Percentiles rank a stretch among this genome's conserved stretches.
Conservation (phyloP, 2,329 filamentous ascomycete genomes). For the Trichoderma sp. region DNA sequence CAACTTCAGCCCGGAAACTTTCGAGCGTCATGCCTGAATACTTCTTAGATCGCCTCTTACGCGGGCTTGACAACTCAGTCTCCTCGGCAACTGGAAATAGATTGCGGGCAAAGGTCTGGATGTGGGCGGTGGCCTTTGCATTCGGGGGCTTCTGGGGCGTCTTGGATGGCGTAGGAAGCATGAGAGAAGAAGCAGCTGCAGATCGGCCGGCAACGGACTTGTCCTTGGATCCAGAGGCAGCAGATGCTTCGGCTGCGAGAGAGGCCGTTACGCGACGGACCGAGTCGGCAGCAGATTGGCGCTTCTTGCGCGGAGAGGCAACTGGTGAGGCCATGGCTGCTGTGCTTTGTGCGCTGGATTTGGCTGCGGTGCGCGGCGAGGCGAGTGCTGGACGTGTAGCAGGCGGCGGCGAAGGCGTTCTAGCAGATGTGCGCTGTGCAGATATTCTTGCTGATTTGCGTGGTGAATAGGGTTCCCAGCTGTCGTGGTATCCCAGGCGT, state of each 20-base stretch:
- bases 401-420: constrained; percentile 55
- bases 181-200: constrained; percentile 43
- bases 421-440: constrained; percentile 49
- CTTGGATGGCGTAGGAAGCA: constrained; percentile 77
- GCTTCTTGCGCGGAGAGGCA: constrained; percentile 52
- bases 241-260: constrained; percentile 46
- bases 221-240: constrained; percentile 39
- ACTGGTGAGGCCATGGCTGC: constrained; percentile 43
- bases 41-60: constrained; percentile 57
- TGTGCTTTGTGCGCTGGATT: constrained; percentile 30
- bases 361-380: constrained; percentile 36
- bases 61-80: constrained; percentile 58
- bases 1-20: constrained; percentile 58
- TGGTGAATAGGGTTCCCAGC: constrained; percentile 70
- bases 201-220: constrained; percentile 26
- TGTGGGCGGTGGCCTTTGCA: constrained; percentile 49
- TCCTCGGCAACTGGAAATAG: constrained; percentile 58
- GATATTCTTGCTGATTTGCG: constrained; percentile 67
- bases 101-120: constrained; percentile 57
- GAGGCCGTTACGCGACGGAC: constrained; percentile 47
- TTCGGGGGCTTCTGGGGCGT: constrained; percentile 66
- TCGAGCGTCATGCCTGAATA: constrained; percentile 54
- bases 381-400: constrained; percentile 33
- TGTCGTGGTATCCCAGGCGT: constrained; percentile 63
- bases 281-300: constrained; percentile 45